phyloP scores from a whole-genome alignment of 2,329 filamentous ascomycete species.

The Calonectria leucothoes region DNA sequence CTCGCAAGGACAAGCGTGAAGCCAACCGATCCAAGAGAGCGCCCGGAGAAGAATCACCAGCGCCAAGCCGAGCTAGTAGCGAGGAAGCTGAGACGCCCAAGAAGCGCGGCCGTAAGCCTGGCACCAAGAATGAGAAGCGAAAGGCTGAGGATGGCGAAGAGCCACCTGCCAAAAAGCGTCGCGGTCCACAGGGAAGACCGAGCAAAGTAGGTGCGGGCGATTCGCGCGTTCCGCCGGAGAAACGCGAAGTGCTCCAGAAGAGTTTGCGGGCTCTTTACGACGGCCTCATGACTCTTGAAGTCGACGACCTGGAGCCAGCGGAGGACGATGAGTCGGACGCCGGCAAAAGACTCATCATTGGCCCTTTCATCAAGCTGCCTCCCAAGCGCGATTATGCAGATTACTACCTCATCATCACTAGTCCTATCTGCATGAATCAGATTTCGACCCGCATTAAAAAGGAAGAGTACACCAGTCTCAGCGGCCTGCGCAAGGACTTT shows the following conservation, averaged over 20 bases:
- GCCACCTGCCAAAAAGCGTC: constrained; percentile 82
- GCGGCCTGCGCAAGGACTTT: constrained; percentile 86
- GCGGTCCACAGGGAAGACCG: constrained; percentile 75
- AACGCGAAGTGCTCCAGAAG: constrained; percentile 82
- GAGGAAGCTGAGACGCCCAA: constrained; percentile 82
- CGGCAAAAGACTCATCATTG: constrained; percentile 84
- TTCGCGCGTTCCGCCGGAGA: constrained; percentile 70
- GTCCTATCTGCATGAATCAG: constrained; percentile 95
- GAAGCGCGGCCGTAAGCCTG: constrained; percentile 87
- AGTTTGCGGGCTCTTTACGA: constrained; percentile 84
- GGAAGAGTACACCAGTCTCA: constrained; percentile 87
- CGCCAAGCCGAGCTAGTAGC: constrained; percentile 83
- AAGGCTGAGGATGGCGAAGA: constrained; percentile 85
- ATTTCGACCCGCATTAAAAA: constrained; percentile 97
- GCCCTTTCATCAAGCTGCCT: constrained; percentile 92
- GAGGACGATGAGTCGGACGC: constrained; percentile 69
- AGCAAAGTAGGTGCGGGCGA: constrained; percentile 65
- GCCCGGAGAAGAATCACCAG: constrained; percentile 75
- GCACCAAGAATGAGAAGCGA: constrained; percentile 82
- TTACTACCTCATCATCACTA: constrained; percentile 93
- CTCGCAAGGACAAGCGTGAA: constrained; percentile 83
- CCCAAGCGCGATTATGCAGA: constrained; percentile 91
- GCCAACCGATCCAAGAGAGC: constrained; percentile 77
- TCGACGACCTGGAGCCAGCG: constrained; percentile 73
- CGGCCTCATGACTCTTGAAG: constrained; percentile 84